These are phyloP conservation scores for Reticulascus tulasneorum DNA, from an alignment of 2,329 filamentous ascomycete genomes.

Conservation along the genomic window DNA sequence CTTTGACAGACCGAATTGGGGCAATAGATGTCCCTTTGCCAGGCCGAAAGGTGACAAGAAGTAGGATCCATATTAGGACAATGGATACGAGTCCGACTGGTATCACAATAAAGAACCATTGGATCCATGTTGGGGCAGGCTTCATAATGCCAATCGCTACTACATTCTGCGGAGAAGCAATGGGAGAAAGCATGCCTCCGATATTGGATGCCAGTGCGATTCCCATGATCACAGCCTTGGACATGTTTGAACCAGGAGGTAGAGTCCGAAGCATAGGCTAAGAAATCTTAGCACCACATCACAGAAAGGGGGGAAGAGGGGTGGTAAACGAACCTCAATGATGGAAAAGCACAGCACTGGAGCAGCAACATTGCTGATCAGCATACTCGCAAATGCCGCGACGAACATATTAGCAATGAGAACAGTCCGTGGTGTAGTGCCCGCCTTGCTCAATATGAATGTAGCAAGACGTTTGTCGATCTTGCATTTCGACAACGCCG, in stretches of 20 bases:
- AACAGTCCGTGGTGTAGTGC: slow-evolving; percentile 83
- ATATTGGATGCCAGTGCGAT: slow-evolving; percentile 95
- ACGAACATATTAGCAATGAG: slow-evolving; percentile 98
- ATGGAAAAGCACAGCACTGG: slow-evolving; percentile 97
- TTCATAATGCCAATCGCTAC: slow-evolving; percentile 95
- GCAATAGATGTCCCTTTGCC: slow-evolving; percentile 84
- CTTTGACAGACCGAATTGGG: slow-evolving; percentile 83
- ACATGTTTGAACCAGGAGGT: slow-evolving; percentile 84
- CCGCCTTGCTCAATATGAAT: slow-evolving; percentile 92
- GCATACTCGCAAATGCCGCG: slow-evolving; percentile 96
- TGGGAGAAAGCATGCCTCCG: slow-evolving; percentile 92
- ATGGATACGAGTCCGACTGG: slow-evolving; percentile 90
- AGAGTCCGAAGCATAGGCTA: slow-evolving; percentile 92
- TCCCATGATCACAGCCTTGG: slow-evolving; percentile 89
- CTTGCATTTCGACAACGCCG: slow-evolving; percentile 92
- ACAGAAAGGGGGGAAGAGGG: background rate
- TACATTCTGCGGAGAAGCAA: slow-evolving; percentile 95
- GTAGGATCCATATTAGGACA: slow-evolving; percentile 80
- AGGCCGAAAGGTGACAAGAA: slow-evolving; percentile 81
- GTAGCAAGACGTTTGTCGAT: slow-evolving; percentile 98
- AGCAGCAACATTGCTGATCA: slow-evolving; percentile 97
- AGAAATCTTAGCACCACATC: slow-evolving; percentile 8
- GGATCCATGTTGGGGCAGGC: slow-evolving; percentile 84
- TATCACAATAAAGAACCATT: slow-evolving; percentile 95
- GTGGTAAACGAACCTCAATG: slow-evolving; percentile 69